phyloP scores from a whole-genome alignment of 2,329 filamentous ascomycete genomes.

The Ceratocystis lukuohia region DNA sequence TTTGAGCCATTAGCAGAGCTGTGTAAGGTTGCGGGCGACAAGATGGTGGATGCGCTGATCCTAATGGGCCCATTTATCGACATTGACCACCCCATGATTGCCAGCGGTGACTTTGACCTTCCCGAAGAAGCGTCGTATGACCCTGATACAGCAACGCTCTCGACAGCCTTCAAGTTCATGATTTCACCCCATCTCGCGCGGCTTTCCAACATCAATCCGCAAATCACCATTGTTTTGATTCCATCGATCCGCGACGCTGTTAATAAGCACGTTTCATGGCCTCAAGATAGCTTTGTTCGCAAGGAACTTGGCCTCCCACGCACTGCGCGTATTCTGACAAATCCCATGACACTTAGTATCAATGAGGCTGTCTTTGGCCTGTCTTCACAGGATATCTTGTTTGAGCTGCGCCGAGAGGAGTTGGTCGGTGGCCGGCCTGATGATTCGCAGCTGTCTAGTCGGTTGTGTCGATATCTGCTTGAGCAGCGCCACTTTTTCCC shows the following conservation, averaged over 20 bases:
- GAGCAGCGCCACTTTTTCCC: constrained; percentile 89
- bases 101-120: constrained; percentile 64
- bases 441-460: constrained; percentile 44
- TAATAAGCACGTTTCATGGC: constrained; percentile 76
- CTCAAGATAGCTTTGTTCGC: constrained; percentile 47
- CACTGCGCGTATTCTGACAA: constrained; percentile 64
- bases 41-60: constrained; percentile 63
- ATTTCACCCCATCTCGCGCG: constrained; percentile 60
- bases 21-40: constrained; percentile 61
- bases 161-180: constrained; percentile 69
- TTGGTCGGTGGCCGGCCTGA: constrained; percentile 23
- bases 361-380: constrained; percentile 79
- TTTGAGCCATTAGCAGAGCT: constrained; percentile 78
- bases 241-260: constrained; percentile 75
- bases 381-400: constrained; percentile 71
- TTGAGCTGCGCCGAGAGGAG: constrained; percentile 67
- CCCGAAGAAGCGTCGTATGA: constrained; percentile 54
- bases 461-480: constrained; percentile 65
- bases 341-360: constrained; percentile 76
- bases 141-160: constrained; percentile 65
- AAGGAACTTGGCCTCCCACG: constrained; percentile 70
- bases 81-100: constrained; percentile 76
- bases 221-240: constrained; percentile 66
- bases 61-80: constrained; percentile 83
- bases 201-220: constrained; percentile 56